Base-by-base conservation (phyloP, 768 basidiomycete genomes). In the Lactifluus echinatus region DNA sequence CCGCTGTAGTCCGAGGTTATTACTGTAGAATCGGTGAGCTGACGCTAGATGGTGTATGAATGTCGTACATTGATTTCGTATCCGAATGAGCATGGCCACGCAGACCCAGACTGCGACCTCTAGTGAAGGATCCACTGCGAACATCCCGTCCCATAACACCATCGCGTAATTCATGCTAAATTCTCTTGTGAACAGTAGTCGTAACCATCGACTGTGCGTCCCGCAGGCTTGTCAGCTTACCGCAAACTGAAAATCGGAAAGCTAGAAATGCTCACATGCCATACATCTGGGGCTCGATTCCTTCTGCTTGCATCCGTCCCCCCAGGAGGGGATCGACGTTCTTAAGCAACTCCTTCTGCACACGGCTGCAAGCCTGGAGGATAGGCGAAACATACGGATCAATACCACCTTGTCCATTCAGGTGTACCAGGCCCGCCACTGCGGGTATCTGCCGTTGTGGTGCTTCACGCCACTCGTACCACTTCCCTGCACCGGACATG, bases 251-350 rank as follows among this genome's bases (percentile, higher is more conserved):
- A 5, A 28, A 40, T 14, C 26, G 12, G 17, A n/a, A 34, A 39
- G 45, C 42, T 19, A 8, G 17, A 23, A 57, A 31, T 11, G 73
- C 89, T 69, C 71, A 93, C 88, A 98, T 93, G 55, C 91, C 93
- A 72, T 93, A 99, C 19, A 98, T 88, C 68, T 98, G 96, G 4
- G 94, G 93, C 69, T 99, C 96, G 40, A 98, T 85, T 6, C 89
- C 89, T 37, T 83, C 79, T 34, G 77, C 78, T 63, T 90, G 85
- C 73, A 99, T 75, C 50, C 79, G 76, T 57, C 80, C 79, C 76
- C 84, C 87, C 21, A 98, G 73, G 42, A 81, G 69, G 17, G 91
- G 91, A 70, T 99, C 96, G 26, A 89, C 81, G 23, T 76, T 76
- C 67, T 83, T 83, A 19, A 98, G 75, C 14, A 89, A 72, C 26